Conservation (phyloP, 2,329 filamentous ascomycete species). For the Colletotrichum incanum region DNA sequence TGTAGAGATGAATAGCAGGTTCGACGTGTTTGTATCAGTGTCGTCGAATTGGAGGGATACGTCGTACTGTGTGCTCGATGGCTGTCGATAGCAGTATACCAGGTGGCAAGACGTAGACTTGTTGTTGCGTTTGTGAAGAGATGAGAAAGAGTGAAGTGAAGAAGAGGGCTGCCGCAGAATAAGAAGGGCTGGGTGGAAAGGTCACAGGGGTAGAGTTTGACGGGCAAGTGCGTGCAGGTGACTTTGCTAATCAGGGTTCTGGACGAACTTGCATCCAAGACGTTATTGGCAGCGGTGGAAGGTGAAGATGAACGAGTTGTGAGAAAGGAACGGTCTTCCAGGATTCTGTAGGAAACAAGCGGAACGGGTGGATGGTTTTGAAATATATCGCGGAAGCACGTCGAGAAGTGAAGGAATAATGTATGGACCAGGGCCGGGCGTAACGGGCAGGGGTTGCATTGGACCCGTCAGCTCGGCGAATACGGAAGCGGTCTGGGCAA, state of each 20-base stretch:
- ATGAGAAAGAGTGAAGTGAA: background rate
- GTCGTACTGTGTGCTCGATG: background rate
- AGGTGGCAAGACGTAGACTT: background rate
- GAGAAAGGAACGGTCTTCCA: slow-evolving; percentile 24
- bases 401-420: slow-evolving; percentile 36
- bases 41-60: background rate
- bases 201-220: slow-evolving; percentile 19
- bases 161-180: slow-evolving; percentile 14
- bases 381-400: slow-evolving; percentile 42
- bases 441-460: slow-evolving; percentile 38
- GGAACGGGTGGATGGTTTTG: slow-evolving; percentile 39
- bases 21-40: background rate
- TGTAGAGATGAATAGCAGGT: background rate
- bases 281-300: slow-evolving; percentile 3
- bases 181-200: slow-evolving; percentile 14
- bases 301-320: slow-evolving; percentile 11
- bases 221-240: slow-evolving; percentile 21
- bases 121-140: background rate
- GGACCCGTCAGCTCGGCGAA: slow-evolving; percentile 42
- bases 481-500: slow-evolving; percentile 43
- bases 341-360: slow-evolving; percentile 11
- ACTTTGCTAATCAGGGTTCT: slow-evolving; percentile 27
- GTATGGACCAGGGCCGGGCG: slow-evolving; percentile 39
- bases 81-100: background rate
- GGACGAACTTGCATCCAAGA: slow-evolving; percentile 37